Percentiles rank a stretch among this genome's conserved stretches.
These are phyloP conservation scores for Saccharomyces pastorianus DNA, from an alignment of 1,139 yeast genomes.

Conservation along the genomic window DNA sequence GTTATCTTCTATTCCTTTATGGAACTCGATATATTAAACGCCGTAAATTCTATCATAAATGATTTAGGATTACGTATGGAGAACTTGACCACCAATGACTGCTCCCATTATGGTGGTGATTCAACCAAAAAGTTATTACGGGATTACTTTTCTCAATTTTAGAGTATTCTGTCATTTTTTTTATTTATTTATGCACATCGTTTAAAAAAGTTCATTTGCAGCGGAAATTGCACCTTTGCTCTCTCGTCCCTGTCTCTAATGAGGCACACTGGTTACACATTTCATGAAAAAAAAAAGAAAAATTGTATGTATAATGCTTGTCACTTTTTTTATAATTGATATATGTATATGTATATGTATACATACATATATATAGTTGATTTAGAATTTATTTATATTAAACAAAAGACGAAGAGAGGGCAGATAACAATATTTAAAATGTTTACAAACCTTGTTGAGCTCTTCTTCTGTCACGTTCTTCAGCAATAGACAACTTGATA, in stretches of 20 bases:
- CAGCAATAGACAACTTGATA: conserved; percentile 94
- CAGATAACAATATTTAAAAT: conserved; percentile 3
- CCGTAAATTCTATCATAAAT: conserved; percentile 36
- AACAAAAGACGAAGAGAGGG: not conserved
- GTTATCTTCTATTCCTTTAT: conserved; percentile 75
- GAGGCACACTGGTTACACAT: not conserved
- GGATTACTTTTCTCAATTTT: conserved; percentile 29
- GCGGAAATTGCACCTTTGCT: not conserved
- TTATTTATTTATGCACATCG: not conserved
- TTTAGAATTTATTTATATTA: not conserved
- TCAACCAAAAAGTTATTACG: conserved; percentile 45
- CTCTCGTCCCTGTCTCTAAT: not conserved
- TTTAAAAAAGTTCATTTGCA: not conserved
- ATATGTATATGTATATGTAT: not conserved
- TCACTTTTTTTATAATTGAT: conserved; percentile 4
- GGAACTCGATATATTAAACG: conserved; percentile 52
- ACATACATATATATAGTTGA: not conserved
- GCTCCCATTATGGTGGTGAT: conserved; percentile 42
- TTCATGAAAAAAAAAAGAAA: not conserved
- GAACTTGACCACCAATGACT: conserved; percentile 24
- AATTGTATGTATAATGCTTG: not conserved
- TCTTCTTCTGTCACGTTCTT: conserved; percentile 99
- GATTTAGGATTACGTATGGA: conserved; percentile 10
- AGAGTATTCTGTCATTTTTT: not conserved
- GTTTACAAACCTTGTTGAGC: conserved; percentile 45